Percentiles rank a stretch among this genome's conserved stretches.
Conservation (phyloP, 768 basidiomycete species). For the Russula abietina region DNA sequence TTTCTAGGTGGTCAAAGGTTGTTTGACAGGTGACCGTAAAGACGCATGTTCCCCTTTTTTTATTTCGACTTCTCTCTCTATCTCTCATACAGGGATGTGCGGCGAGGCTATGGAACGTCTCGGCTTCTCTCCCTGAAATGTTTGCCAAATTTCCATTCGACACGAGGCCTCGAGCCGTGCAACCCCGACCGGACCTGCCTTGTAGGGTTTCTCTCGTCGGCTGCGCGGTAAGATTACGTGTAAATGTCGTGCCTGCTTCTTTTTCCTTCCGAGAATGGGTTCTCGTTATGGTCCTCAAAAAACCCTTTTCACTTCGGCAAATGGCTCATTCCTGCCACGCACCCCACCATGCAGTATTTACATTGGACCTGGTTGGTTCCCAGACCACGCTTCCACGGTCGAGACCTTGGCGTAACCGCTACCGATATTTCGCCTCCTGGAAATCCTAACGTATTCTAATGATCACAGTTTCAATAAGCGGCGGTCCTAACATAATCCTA, state of each 20-base stretch:
- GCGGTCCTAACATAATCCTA: conserved; percentile 9
- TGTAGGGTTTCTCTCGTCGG: not conserved
- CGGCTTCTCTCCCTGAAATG: not conserved
- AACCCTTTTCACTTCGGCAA: conserved; percentile 21
- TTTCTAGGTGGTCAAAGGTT: not conserved
- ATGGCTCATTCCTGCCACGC: conserved; percentile 12
- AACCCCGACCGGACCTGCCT: conserved; percentile 1
- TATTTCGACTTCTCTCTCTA: no score
- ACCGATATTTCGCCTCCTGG: conserved; percentile 25
- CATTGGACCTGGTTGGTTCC: conserved; percentile 19
- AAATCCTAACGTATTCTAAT: conserved; percentile 13
- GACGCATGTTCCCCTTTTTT: no score
- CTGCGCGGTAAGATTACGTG: conserved; percentile 17
- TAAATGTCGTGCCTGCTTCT: conserved; percentile 15
- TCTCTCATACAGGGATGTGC: no score
- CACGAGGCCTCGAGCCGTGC: conserved; percentile 7
- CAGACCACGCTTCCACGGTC: conserved; percentile 23
- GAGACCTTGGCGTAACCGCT: conserved; percentile 20
- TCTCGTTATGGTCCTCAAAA: conserved; percentile 3
- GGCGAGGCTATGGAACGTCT: no score
- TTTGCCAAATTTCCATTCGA: conserved; percentile 5
- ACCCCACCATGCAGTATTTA: conserved; percentile 13
- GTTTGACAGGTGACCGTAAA: not conserved
- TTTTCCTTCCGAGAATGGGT: conserved; percentile 5
- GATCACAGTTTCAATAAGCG: conserved; percentile 21